Conservation (phyloP, 1,284 basidiomycete species). For the Flammula alnicola region DNA sequence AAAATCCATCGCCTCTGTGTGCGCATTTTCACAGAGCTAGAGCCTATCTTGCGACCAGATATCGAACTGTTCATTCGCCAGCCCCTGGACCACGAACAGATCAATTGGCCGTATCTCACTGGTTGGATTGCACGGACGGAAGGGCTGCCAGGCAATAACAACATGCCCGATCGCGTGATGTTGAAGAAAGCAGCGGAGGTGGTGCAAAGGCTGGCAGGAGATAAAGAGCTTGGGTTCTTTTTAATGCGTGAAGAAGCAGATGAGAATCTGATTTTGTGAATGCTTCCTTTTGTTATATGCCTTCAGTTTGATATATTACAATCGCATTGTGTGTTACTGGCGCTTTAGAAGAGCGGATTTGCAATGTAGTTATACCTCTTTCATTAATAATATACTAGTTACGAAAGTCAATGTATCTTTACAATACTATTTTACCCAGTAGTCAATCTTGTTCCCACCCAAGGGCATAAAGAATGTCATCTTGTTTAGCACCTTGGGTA, state of each 20-base stretch:
- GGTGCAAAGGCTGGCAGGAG: slow-evolving; percentile 1
- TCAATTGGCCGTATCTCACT: slow-evolving; percentile 1
- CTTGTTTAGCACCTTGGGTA: too few species aligned
- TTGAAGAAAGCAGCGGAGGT: slow-evolving; percentile 3
- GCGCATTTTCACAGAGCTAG: not conserved
- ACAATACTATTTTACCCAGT: too few species aligned
- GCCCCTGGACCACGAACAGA: not conserved
- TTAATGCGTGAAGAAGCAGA: slow-evolving; percentile 1
- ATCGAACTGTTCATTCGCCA: not conserved
- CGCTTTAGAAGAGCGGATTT: too few species aligned
- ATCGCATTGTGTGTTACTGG: too few species aligned
- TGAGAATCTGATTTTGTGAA: slow-evolving; percentile 3
- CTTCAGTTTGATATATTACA: too few species aligned
- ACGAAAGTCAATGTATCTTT: too few species aligned
- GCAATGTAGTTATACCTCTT: too few species aligned
- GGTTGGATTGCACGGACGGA: slow-evolving; percentile 3
- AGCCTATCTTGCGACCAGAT: not conserved
- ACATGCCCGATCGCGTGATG: not conserved
- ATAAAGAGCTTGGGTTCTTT: not conserved
- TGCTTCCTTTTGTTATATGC: too few species aligned
- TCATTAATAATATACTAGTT: too few species aligned
- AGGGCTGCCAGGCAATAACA: not conserved
- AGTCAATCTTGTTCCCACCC: too few species aligned
- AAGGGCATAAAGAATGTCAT: too few species aligned
- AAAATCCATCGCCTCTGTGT: slow-evolving; percentile 4